Evolutionary conservation across 176 grass and related monocot species (phyloP).

Genomic region (Oryza coarctata): DNA sequence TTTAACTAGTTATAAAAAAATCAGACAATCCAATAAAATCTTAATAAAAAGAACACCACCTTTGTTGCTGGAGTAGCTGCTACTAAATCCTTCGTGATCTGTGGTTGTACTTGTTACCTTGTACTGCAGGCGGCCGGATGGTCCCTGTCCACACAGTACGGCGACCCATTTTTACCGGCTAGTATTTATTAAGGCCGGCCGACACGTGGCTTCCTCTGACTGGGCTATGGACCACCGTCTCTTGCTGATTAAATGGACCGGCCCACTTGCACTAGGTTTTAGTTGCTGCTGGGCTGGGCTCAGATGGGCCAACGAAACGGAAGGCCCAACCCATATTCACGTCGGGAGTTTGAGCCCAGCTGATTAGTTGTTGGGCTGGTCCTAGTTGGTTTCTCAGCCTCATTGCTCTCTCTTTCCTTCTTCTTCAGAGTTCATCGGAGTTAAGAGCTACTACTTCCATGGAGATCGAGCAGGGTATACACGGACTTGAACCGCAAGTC

Average conservation of each 20-base stretch:
- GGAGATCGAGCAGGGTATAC: not conserved
- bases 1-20: no score
- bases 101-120: not conserved
- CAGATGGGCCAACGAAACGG: not conserved
- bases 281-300: not conserved
- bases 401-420: no score
- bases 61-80: no score
- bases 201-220: not conserved
- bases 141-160: not conserved
- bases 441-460: not conserved
- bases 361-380: not conserved
- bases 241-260: not conserved
- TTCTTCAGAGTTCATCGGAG: no score
- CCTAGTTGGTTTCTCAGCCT: not conserved
- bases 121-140: not conserved
- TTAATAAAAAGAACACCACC: no score
- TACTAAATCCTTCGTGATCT: no score
- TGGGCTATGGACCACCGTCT: not conserved
- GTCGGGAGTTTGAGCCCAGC: no score
- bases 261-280: not conserved
- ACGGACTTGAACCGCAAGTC: not conserved
- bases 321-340: not conserved
- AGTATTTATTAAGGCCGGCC: not conserved
- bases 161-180: not conserved
- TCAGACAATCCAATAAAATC: no score